A percentile compares a stretch with the other conserved stretches of the same genome.
These are phyloP conservation scores for Gryganskiella cystojenkinii DNA, from an alignment of 192 early-diverging fungal species.

Conservation along the genomic window DNA sequence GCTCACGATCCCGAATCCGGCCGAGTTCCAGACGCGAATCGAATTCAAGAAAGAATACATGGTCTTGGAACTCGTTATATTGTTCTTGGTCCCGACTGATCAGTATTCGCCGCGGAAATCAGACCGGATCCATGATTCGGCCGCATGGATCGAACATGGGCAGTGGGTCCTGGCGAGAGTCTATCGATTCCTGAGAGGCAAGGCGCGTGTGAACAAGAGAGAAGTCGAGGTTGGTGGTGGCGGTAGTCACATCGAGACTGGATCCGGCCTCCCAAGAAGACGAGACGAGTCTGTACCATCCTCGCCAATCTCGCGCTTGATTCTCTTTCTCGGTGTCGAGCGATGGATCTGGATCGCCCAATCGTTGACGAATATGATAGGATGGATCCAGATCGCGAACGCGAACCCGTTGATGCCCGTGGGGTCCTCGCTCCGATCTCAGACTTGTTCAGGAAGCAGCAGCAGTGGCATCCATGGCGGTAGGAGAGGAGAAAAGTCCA, in stretches of 20 bases:
- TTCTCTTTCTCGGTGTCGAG: conserved; percentile 20
- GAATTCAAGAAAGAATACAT: conserved; percentile 21
- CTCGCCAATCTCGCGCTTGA: conserved; percentile 1
- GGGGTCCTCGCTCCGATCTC: too few species aligned
- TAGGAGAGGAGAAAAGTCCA: too few species aligned
- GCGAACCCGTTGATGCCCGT: conserved; percentile 34
- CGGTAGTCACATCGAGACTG: not conserved
- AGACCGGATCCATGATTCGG: conserved; percentile 13
- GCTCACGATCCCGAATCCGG: conserved; percentile 24
- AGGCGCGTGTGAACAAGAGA: not conserved
- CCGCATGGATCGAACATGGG: conserved; percentile 35
- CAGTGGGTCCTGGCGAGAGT: conserved; percentile 19
- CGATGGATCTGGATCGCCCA: conserved; percentile 45
- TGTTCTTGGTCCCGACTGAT: conserved; percentile 47
- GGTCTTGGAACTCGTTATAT: conserved; percentile 19
- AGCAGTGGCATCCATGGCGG: too few species aligned
- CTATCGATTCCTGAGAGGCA: conserved; percentile 22
- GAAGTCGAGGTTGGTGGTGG: not conserved
- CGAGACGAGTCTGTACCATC: conserved; percentile 13
- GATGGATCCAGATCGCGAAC: conserved; percentile 30
- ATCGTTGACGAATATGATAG: conserved; percentile 14
- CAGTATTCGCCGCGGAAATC: conserved; percentile 29
- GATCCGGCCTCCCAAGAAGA: not conserved
- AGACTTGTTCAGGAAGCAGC: too few species aligned
- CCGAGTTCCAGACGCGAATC: conserved; percentile 19